Evolutionary conservation across 208 protist species (phyloP).

Genomic region (Lotmaria passim): DNA sequence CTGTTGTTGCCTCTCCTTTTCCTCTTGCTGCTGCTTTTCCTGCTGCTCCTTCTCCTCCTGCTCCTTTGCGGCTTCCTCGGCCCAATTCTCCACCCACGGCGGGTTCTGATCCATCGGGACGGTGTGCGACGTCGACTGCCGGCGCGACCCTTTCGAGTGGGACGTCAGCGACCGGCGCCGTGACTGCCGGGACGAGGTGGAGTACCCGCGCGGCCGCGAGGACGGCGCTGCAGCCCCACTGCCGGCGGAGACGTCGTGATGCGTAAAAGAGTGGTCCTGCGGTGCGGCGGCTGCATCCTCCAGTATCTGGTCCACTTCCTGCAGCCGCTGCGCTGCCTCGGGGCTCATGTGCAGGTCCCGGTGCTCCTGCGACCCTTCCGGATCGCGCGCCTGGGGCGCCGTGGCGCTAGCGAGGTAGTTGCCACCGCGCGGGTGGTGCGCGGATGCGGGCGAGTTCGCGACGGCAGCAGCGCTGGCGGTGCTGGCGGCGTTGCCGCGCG

Average conservation of each 20-base stretch:
- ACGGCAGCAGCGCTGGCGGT: neutral
- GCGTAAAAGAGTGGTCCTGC: conserved; percentile 18
- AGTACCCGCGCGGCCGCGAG: conserved; percentile 1
- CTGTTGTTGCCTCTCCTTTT: neutral
- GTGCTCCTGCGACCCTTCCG: conserved; percentile 10
- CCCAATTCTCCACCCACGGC: conserved; percentile 26
- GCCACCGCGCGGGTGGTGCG: neutral
- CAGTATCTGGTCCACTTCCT: neutral
- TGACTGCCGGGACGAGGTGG: conserved; percentile 2
- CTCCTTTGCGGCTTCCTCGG: neutral
- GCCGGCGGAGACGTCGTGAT: neutral
- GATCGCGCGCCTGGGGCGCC: neutral
- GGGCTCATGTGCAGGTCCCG: conserved; percentile 21
- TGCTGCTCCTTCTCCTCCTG: neutral
- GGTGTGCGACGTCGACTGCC: neutral
- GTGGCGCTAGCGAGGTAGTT: neutral
- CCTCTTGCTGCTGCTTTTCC: neutral
- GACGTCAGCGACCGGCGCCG: conserved; percentile 17
- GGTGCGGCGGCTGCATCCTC: too few species aligned
- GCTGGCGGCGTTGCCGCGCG: conserved; percentile 1
- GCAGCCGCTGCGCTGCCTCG: conserved; percentile 2
- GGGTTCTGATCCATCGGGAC: conserved; percentile 17
- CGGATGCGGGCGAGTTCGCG: conserved; percentile 6
- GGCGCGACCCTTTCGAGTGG: neutral
- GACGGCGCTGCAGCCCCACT: neutral